Conservation (phyloP, 306 rosid species). For the Mimosa bimucronata region DNA sequence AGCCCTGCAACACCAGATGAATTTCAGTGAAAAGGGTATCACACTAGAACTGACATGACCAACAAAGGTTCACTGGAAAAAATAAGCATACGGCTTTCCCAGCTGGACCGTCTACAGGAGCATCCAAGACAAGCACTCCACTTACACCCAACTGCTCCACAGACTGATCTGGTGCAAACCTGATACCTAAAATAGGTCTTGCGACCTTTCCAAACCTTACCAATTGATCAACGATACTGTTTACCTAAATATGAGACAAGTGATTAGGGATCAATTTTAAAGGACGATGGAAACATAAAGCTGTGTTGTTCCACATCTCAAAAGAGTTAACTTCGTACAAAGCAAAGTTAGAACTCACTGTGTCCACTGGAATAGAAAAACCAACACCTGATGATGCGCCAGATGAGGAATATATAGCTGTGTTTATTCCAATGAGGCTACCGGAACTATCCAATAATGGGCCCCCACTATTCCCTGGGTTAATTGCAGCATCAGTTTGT, state of each 20-base stretch:
- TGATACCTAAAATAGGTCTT: conserved; percentile 2
- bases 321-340: background rate
- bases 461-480: background rate
- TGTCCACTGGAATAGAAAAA: background rate
- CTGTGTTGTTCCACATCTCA: background rate
- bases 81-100: background rate
- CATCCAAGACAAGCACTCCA: conserved; percentile 4
- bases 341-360: background rate
- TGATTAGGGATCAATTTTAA: background rate
- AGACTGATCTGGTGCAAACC: conserved; percentile 10
- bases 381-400: conserved; percentile 1
- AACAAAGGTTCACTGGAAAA: background rate
- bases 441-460: background rate
- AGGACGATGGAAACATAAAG: background rate
- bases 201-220: background rate
- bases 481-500: conserved; percentile 4
- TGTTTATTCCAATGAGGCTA: background rate
- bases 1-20: background rate
- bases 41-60: background rate
- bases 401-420: conserved; percentile 8
- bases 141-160: conserved; percentile 5
- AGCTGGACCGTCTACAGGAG: background rate
- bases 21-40: background rate
- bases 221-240: background rate
- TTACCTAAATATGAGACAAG: background rate